These are phyloP conservation scores for Wickerhamiella infanticola DNA, from an alignment of 1,139 yeast genomes.

Conservation along the genomic window DNA sequence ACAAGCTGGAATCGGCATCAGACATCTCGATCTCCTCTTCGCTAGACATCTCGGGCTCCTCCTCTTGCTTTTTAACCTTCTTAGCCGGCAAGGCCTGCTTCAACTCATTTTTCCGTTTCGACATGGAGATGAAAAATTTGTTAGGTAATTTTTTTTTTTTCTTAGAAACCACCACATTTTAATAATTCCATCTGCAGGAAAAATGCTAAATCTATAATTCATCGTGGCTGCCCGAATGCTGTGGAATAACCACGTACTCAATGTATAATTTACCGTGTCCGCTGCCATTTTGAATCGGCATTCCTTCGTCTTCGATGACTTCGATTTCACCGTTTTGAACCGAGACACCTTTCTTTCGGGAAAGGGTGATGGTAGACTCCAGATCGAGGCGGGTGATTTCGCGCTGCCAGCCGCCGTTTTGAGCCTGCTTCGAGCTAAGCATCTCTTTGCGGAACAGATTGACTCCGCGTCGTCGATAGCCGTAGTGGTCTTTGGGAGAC, in stretches of 20 bases:
- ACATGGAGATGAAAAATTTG: not conserved
- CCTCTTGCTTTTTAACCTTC: constrained; percentile 1
- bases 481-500: constrained; percentile 41
- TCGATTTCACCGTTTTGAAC: constrained; percentile 60
- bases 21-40: not conserved
- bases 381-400: constrained; percentile 50
- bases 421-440: constrained; percentile 54
- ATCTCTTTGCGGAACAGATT: constrained; percentile 72
- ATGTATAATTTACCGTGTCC: constrained; percentile 64
- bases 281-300: constrained; percentile 51
- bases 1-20: not conserved
- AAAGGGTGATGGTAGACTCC: constrained; percentile 33
- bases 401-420: constrained; percentile 67
- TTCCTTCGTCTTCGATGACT: constrained; percentile 55
- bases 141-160: constrained; percentile 1
- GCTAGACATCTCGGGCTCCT: not conserved
- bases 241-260: constrained; percentile 45
- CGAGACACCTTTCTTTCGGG: constrained; percentile 35
- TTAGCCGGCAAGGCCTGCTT: not conserved
- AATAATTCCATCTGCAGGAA: too few species aligned
- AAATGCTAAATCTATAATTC: constrained; percentile 1
- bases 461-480: constrained; percentile 66
- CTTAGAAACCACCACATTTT: too few species aligned
- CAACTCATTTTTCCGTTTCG: not conserved
- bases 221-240: constrained; percentile 17